phyloP scores from a whole-genome alignment of 768 basidiomycete genomes.

The Kwoniella heveanensis region DNA sequence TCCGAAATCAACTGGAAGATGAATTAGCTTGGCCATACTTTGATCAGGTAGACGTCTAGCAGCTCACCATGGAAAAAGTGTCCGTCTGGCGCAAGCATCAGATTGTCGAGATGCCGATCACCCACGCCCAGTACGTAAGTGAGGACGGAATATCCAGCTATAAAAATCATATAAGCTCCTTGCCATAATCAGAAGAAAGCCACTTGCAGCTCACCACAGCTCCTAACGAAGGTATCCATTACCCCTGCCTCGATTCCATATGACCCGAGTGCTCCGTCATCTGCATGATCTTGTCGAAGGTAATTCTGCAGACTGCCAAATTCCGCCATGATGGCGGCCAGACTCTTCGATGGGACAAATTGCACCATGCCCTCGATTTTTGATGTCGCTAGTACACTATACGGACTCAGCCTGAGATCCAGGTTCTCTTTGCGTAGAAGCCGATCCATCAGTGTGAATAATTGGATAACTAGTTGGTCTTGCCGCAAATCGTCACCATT shows the following conservation, averaged over 20 bases:
- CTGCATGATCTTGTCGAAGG: constrained; percentile 78
- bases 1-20: constrained; percentile 84
- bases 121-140: constrained; percentile 96
- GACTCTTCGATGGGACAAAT: constrained; percentile 92
- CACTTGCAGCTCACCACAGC: constrained; percentile 72
- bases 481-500: constrained; percentile 98
- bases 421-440: constrained; percentile 90
- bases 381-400: constrained; percentile 90
- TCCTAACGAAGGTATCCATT: constrained; percentile 92
- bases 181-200: background rate
- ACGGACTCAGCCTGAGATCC: constrained; percentile 76
- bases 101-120: constrained; percentile 93
- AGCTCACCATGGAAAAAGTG: constrained; percentile 92
- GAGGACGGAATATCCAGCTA: constrained; percentile 96
- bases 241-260: constrained; percentile 93
- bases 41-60: background rate
- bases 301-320: constrained; percentile 72
- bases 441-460: constrained; percentile 98
- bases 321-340: constrained; percentile 92
- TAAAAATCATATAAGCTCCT: background rate
- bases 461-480: constrained; percentile 94
- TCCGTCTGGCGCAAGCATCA: constrained; percentile 90
- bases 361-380: constrained; percentile 92
- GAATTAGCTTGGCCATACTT: background rate
- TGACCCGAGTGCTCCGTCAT: constrained; percentile 91